Percentiles rank a stretch among this genome's conserved stretches.
Evolutionary conservation across 1,284 basidiomycete genomes (phyloP).

Genomic region (Fomitopsis betulina): DNA sequence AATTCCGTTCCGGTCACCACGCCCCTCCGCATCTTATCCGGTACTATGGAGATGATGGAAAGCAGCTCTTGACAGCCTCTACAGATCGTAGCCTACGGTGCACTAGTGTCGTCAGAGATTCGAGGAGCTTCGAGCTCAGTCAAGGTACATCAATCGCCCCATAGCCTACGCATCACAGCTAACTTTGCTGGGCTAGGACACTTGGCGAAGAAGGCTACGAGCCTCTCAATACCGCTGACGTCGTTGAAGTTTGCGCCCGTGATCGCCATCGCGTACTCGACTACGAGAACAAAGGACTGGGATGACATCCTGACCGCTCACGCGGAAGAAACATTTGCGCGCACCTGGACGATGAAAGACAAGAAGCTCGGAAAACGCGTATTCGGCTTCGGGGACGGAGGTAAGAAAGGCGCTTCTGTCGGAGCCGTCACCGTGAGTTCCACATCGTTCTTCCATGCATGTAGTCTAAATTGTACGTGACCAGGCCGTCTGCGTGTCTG

Average conservation of each 20-base stretch:
- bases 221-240: conserved; percentile 74
- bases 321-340: conserved; percentile 71
- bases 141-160: conserved; percentile 56
- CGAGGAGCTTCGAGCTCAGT: conserved; percentile 89
- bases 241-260: conserved; percentile 82
- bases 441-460: background rate
- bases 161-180: background rate
- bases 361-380: conserved; percentile 80
- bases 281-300: conserved; percentile 90
- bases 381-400: conserved; percentile 47
- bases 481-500: conserved; percentile 85
- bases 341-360: conserved; percentile 84
- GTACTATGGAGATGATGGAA: conserved; percentile 96
- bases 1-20: conserved; percentile 90
- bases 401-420: conserved; percentile 37
- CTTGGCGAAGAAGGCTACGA: conserved; percentile 80
- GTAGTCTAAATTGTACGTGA: conserved; percentile 4
- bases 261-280: conserved; percentile 75
- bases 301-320: conserved; percentile 94
- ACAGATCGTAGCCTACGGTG: conserved; percentile 85
- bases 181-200: conserved; percentile 48
- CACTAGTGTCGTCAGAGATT: conserved; percentile 92
- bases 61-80: conserved; percentile 86
- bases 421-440: conserved; percentile 59
- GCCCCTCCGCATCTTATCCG: conserved; percentile 89